Base-by-base conservation (phyloP, 75 land plant genomes). In the Ceratopteris richardii region DNA sequence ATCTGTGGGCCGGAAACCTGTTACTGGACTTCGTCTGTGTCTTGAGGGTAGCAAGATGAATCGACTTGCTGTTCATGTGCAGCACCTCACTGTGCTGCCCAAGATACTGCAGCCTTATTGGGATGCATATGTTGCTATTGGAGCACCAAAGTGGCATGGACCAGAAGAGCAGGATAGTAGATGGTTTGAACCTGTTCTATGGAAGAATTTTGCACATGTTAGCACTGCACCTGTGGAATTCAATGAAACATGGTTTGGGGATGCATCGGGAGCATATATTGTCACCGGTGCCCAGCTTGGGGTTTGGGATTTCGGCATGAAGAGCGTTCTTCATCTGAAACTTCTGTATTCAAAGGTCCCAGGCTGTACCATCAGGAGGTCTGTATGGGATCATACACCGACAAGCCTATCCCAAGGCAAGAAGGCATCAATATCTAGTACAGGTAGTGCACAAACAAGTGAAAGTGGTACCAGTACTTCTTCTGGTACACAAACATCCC, bases 251-350 rank as follows among this genome's bases (percentile, higher is more conserved):
- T 73, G 61, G 74, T 77, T 81, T 28, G 81, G 79, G 10, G 96
- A 86, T 42, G 79, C 85, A 22, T 81, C 93, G 40, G 86, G 83
- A 44, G 80, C 81, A 10, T 70, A 69, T 68, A 68, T 90, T 57
- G 96, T 90, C 20, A 86, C 90, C 7, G 96, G 96, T 26, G 90
- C 96, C 22, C 96, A 90, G 64, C 72, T 90, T 43, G 79, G 88
- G 25, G 91, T 87, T 31, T 84, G 88, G 83, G 79, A 84, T 46
- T 80, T 84, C 57, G 85, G 90, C 18, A 63, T 77, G 28, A 90
- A 73, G 75, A 85, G 73, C 51, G 96, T 90, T 7, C 61, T 90
- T 58, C 67, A 76, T 67, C 62, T 90, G 73, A 86, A 73, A 51
- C 90, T 90, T 27, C 62, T 85, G 37, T 90, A 64, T 57, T 85